Base-by-base conservation (phyloP, 2,329 filamentous ascomycete species). In the Elsinoe necatrix region DNA sequence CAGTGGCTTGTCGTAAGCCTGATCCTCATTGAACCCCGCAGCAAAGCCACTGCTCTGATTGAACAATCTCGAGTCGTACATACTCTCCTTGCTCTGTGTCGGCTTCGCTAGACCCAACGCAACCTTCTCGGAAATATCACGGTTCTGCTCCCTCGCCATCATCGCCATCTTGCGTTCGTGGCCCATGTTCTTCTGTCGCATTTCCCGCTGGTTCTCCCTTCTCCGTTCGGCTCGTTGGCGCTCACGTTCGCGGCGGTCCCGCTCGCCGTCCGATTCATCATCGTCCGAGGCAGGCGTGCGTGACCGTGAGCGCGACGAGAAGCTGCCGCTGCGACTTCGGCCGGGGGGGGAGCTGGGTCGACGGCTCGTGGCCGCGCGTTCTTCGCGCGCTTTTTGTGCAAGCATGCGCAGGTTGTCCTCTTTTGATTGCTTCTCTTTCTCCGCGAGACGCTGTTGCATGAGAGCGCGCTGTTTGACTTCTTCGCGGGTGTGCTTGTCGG, bases 61-160 rank as follows among this genome's bases (percentile, higher is more conserved):
- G 74, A 98, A 98, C 27, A 98, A 74, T 39, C 93, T 80, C 1
- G 90, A 95, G 73, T 98, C 93, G 75, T 95, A 98, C 93, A 97
- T 97, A 21, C 87, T 85, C 71, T 98, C 93, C 56, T 86, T 86
- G 52, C 85, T 87, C 68, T 93, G 87, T 3, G 93, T 96, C 2
- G 93, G 93, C 71, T 97, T 98, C 4, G 93, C 93, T 50, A 97
- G 75, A 2, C 93, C 93, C 4, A 98, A 80, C 1, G 93, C 93
- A 31, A 98, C 88, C 76, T 96, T 97, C 69, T 98, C 93, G 1
- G 88, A 93, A 51, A 98, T 95, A 70, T 98, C 93, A 63, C 93
- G 88, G 69, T 95, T 91, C 69, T 97, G 92, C 71, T 97, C 92
- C 21, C 91, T 83, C 0, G 92, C 92, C 80, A 97, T 86, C 73